A percentile compares a stretch with the other conserved stretches of the same genome.
Evolutionary conservation across 495 filamentous ascomycete species (phyloP).

Genomic region (Cercophora newfieldiana): DNA sequence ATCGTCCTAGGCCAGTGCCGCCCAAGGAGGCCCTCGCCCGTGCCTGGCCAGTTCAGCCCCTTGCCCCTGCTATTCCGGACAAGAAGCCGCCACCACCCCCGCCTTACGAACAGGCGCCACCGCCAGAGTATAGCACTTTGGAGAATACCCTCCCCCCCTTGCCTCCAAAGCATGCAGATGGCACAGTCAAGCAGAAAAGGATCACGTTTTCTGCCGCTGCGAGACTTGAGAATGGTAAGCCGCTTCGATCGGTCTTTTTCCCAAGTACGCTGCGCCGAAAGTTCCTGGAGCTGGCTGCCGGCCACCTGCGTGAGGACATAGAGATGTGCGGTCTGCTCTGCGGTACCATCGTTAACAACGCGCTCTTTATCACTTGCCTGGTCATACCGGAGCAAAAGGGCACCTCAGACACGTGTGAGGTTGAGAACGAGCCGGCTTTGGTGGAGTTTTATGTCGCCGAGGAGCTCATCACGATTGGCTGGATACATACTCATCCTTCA

Average conservation of each 20-base stretch:
- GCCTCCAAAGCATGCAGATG: constrained; percentile 38
- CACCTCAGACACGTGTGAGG: constrained; percentile 93
- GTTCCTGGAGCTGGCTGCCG: constrained; percentile 69
- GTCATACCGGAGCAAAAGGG: constrained; percentile 88
- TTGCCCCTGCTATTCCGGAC: constrained; percentile 23
- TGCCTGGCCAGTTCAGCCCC: constrained; percentile 4
- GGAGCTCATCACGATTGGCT: constrained; percentile 86
- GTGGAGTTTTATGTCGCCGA: constrained; percentile 86
- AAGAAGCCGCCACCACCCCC: constrained; percentile 27
- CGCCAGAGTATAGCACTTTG: constrained; percentile 9
- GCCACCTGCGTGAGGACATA: constrained; percentile 77
- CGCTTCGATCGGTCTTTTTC: constrained; percentile 84
- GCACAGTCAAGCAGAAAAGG: constrained; percentile 29
- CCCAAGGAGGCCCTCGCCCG: constrained; percentile 40
- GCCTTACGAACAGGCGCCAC: background rate
- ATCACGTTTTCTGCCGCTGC: constrained; percentile 80
- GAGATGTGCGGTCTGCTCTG: constrained; percentile 96
- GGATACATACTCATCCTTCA: constrained; percentile 97
- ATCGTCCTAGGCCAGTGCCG: constrained; percentile 27
- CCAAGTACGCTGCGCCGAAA: constrained; percentile 67
- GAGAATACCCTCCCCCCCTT: constrained; percentile 32
- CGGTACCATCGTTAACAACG: constrained; percentile 87
- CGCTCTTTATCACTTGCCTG: constrained; percentile 82
- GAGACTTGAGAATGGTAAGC: constrained; percentile 82
- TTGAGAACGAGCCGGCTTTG: constrained; percentile 75